These are phyloP conservation scores for Ceratorhiza oryzae-sativae DNA, from an alignment of 1,284 basidiomycete genomes.

Conservation along the genomic window DNA sequence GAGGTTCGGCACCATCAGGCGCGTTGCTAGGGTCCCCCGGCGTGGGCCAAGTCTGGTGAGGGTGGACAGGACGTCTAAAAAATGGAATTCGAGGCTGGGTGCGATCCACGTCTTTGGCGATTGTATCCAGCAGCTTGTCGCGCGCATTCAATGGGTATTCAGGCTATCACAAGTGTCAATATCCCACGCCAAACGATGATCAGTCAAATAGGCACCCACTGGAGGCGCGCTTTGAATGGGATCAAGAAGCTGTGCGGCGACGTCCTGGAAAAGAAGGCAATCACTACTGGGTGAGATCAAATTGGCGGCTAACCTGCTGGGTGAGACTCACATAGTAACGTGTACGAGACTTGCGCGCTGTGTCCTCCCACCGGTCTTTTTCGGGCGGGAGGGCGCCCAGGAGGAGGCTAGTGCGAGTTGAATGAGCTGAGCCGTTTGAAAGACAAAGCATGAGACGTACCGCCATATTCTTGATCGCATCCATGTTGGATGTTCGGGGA, in stretches of 20 bases:
- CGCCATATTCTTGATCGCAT: slow-evolving; percentile 43
- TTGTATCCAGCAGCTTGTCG: slow-evolving; percentile 48
- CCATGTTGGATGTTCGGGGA: slow-evolving; percentile 41
- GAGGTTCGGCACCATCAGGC: not conserved
- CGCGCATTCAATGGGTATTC: slow-evolving; percentile 44
- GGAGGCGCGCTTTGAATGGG: slow-evolving; percentile 38
- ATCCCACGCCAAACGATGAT: not conserved
- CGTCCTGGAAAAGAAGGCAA: slow-evolving; percentile 36
- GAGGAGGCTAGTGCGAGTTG: slow-evolving; percentile 35
- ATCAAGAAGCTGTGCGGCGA: slow-evolving; percentile 41
- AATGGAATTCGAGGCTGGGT: slow-evolving; percentile 48
- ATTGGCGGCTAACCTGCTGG: not conserved
- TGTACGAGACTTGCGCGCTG: slow-evolving; percentile 31
- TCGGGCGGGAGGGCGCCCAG: slow-evolving; percentile 42
- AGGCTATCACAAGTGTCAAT: slow-evolving; percentile 39
- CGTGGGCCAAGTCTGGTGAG: slow-evolving; percentile 23
- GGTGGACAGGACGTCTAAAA: slow-evolving; percentile 43
- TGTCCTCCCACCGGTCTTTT: slow-evolving; percentile 41
- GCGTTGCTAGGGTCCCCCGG: slow-evolving; percentile 14
- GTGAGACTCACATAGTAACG: slow-evolving; percentile 42
- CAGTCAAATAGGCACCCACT: slow-evolving; percentile 22
- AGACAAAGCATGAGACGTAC: slow-evolving; percentile 17
- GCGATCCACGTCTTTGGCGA: slow-evolving; percentile 49
- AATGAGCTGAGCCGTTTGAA: slow-evolving; percentile 4
- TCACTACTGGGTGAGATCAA: slow-evolving; percentile 17